A percentile compares a stretch with the other conserved stretches of the same genome.
Evolutionary conservation across 495 filamentous ascomycete genomes (phyloP).

Genomic region (Daldinia childiae): DNA sequence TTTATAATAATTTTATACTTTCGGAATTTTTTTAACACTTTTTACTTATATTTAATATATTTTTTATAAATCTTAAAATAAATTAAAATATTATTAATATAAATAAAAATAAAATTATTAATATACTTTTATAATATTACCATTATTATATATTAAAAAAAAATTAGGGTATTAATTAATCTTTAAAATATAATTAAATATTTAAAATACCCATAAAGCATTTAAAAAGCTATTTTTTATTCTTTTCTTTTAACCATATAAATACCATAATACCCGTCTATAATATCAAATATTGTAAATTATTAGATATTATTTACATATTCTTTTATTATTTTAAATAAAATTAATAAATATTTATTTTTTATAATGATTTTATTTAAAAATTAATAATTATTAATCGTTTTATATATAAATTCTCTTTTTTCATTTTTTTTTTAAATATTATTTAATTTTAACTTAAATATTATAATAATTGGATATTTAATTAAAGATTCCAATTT

Average conservation of each 20-base stretch:
- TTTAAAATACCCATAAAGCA: background rate
- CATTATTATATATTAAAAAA: constrained; percentile 1
- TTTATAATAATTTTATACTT: no score
- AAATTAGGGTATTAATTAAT: background rate
- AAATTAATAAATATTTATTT: background rate
- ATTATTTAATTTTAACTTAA: background rate
- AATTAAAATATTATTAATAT: no score
- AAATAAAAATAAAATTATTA: background rate
- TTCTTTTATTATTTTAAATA: background rate
- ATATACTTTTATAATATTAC: background rate
- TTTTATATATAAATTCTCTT: background rate
- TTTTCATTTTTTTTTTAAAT: background rate
- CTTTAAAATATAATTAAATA: background rate
- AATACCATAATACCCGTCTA: background rate
- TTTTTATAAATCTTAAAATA: no score
- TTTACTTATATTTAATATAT: no score
- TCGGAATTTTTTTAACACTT: no score
- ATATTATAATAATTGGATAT: background rate
- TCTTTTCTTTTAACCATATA: background rate
- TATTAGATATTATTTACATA: background rate
- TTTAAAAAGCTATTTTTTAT: background rate
- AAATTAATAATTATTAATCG: background rate
- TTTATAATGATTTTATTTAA: background rate
- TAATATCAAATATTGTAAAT: background rate
- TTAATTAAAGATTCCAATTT: background rate